Evolutionary conservation across 2,329 filamentous ascomycete genomes (phyloP).

Genomic region (Mycocentrospora acerina): DNA sequence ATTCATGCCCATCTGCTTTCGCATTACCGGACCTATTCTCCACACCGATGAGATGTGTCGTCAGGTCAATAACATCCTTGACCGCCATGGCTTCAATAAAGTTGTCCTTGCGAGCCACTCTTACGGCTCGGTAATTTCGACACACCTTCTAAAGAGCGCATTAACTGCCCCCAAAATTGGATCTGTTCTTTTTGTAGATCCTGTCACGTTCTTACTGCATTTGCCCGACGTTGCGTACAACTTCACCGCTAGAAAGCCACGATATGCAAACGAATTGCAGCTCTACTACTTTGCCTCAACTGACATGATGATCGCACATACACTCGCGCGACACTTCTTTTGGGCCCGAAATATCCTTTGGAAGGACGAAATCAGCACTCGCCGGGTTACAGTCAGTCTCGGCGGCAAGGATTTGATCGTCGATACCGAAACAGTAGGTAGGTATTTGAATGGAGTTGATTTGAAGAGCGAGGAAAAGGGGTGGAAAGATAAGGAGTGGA

Average conservation of each 20-base stretch:
- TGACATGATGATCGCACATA: constrained; percentile 67
- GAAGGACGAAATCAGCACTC: constrained; percentile 61
- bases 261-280: constrained; percentile 66
- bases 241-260: constrained; percentile 49
- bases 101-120: constrained; percentile 63
- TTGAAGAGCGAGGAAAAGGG: constrained; percentile 26
- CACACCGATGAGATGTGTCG: constrained; percentile 55
- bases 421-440: constrained; percentile 58
- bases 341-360: constrained; percentile 72
- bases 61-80: constrained; percentile 60
- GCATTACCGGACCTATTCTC: constrained; percentile 59
- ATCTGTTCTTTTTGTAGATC: constrained; percentile 59
- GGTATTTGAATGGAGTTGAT: constrained; percentile 54
- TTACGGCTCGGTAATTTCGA: constrained; percentile 65
- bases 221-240: constrained; percentile 72
- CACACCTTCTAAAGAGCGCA: constrained; percentile 60
- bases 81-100: constrained; percentile 57
- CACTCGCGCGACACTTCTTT: constrained; percentile 67
- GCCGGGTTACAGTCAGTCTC: constrained; percentile 59
- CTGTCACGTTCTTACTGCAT: constrained; percentile 67
- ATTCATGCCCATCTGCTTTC: constrained; percentile 65
- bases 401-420: constrained; percentile 66
- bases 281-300: constrained; percentile 70
- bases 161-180: constrained; percentile 50
- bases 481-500: constrained; percentile 41